Evolutionary conservation across 1,139 yeast species (phyloP), one percentile per base, ranked within the genome.

Genomic region (Saccharomyces hybrid): DNA sequence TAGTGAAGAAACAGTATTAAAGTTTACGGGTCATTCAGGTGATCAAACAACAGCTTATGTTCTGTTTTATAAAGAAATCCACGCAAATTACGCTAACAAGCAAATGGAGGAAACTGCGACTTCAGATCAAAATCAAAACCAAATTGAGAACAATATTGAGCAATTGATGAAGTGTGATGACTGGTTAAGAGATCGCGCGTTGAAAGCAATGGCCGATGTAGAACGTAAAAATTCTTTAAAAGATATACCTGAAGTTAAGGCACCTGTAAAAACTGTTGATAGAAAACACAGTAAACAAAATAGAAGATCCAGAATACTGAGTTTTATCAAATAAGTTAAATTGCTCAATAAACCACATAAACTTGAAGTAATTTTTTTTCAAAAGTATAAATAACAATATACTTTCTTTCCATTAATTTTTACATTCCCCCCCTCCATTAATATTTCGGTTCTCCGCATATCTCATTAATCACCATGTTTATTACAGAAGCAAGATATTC

Each of bases 11-110:
- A 89, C 86, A 62, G 97, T 93, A 4, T 78, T 84, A 73, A 81
- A 88, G 64, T 93, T 91, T 69, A 86, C 88, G 64, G 99, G 99
- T 23, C 91, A 89, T 67, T 84, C 88, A 2, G 86, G 88, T 5
- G 95, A 96, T 2, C 78, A 89, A 65, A 95, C 97, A 0, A 86
- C 96, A 50, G 98, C 98, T 0, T 93, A 93, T 69, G 85, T 93
- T 16, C 73, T 93, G 56, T 89, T 91, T 63, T 93, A 91, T 70
- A 81, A 78, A 61, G 79, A 76, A 47, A 32, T 54, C n/a, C 41
- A 53, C 16, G 28, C 11, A 11, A 32, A 53, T 25, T 9, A 25
- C 25, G 31, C 6, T 6, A 14, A 16, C 11, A 50, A 26, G 3
- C 20, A 20, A 1, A 32, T 50, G 14, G 47, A 32, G 3, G 14